Base-by-base conservation (phyloP, 2,329 filamentous ascomycete species). In the Cercospora sesami region DNA sequence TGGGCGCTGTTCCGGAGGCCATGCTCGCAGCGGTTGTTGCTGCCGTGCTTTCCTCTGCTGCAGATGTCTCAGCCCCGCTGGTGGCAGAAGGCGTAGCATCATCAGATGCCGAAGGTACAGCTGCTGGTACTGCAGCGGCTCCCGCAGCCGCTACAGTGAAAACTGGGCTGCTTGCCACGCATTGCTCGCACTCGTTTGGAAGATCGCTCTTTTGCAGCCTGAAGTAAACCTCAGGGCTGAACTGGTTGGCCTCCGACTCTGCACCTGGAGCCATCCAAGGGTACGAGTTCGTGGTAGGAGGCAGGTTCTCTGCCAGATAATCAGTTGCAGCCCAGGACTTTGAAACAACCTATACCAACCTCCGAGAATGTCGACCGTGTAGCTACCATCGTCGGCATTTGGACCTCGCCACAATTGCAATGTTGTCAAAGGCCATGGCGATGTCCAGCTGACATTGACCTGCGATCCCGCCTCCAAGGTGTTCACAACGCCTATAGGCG, bases 391-490 rank as follows among this genome's bases (percentile, higher is more conserved):
- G 21, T 55, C 63, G 10, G 28, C 14, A 26, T 16, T 45, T 21
- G 69, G 67, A 7, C 69, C 69, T 53, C 66, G 65, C 33, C 64
- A 65, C 7, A 71, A 53, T 21, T 68, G 59, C 60, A 71, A 42
- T 39, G 59, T 71, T 6, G 69, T 71, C 16, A 61, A 65, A 3
- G 64, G 18, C 45, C 63, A 69, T 9, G 69, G 69, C 30, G 67
- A 66, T 55, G 60, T 67, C 69, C 69, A 71, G 60, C 51, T 69
- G 16, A 71, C 67, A 30, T 67, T 68, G 21, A 71, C 67, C 21
- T 60, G 63, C 51, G 69, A 60, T 16, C 67, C 63, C 14, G 48
- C 33, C 26, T 65, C 59, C 36, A 66, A 66, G 16, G 42, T 55
- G 28, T 55, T 18, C 59, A n/a, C 21, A 55, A 55, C 21, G 12